phyloP scores from a whole-genome alignment of 2,329 filamentous ascomycete species.

The Nemania sp. region DNA sequence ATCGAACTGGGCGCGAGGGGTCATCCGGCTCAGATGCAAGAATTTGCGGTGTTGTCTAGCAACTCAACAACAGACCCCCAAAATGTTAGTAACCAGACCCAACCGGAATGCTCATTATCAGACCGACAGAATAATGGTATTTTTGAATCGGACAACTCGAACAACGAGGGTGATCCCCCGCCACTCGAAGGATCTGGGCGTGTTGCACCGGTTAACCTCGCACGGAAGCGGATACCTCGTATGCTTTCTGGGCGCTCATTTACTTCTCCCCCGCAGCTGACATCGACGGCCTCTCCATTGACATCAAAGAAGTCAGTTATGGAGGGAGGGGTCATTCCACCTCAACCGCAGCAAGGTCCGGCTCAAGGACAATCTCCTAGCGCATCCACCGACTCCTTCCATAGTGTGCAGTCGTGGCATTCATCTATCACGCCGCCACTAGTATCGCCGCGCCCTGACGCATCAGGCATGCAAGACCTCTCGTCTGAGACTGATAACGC shows the following conservation, averaged over 20 bases:
- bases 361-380: conserved; percentile 49
- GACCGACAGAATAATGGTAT: background rate
- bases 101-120: background rate
- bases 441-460: conserved; percentile 49
- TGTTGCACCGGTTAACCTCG: conserved; percentile 36
- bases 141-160: conserved; percentile 6
- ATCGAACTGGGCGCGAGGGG: background rate
- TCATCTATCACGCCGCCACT: conserved; percentile 50
- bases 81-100: background rate
- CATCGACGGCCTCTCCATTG: conserved; percentile 48
- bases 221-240: conserved; percentile 37
- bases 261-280: conserved; percentile 48
- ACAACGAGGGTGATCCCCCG: conserved; percentile 27
- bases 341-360: conserved; percentile 30
- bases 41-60: background rate
- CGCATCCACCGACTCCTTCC: conserved; percentile 57
- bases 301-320: conserved; percentile 29
- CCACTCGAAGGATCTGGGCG: conserved; percentile 39
- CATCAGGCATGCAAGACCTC: conserved; percentile 41
- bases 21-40: background rate
- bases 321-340: conserved; percentile 25
- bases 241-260: conserved; percentile 43
- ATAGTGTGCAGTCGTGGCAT: conserved; percentile 58
- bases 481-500: conserved; percentile 49
- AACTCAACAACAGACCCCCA: background rate